These are phyloP conservation scores for Orbilia ellipsospora DNA, from an alignment of 2,329 filamentous ascomycete genomes.

Conservation along the genomic window DNA sequence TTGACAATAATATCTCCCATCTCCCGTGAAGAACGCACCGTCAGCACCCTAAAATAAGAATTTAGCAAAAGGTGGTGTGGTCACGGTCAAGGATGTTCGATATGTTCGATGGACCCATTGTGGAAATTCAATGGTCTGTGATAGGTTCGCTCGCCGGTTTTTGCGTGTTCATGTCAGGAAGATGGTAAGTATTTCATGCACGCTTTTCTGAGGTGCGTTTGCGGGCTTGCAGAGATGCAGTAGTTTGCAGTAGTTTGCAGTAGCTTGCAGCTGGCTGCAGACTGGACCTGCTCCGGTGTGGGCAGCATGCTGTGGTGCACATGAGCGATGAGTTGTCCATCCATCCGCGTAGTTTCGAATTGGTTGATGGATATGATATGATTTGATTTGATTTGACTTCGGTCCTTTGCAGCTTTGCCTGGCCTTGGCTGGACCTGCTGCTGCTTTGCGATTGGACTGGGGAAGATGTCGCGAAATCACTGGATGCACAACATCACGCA, in stretches of 20 bases:
- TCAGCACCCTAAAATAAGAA: conserved; percentile 52
- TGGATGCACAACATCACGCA: conserved; percentile 55
- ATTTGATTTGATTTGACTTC: background rate
- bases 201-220: conserved; percentile 20
- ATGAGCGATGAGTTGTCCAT: conserved; percentile 55
- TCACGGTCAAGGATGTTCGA: conserved; percentile 48
- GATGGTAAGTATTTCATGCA: conserved; percentile 28
- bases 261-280: conserved; percentile 44
- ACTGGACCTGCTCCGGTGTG: conserved; percentile 16
- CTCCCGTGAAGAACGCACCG: conserved; percentile 21
- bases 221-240: conserved; percentile 14
- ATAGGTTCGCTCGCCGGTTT: conserved; percentile 48
- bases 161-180: conserved; percentile 48
- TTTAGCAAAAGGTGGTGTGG: conserved; percentile 49
- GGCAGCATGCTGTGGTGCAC: conserved; percentile 37
- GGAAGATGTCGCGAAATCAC: conserved; percentile 50
- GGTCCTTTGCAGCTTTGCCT: background rate
- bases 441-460: conserved; percentile 1
- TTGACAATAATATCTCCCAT: conserved; percentile 3
- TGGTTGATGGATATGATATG: too few relatives aligned
- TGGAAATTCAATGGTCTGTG: conserved; percentile 52
- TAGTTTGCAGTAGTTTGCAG: conserved; percentile 17
- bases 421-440: too few relatives aligned
- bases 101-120: conserved; percentile 42
- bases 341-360: background rate